Conservation (phyloP, 2,329 filamentous ascomycete species). For the Mycosphaerella sp. region DNA sequence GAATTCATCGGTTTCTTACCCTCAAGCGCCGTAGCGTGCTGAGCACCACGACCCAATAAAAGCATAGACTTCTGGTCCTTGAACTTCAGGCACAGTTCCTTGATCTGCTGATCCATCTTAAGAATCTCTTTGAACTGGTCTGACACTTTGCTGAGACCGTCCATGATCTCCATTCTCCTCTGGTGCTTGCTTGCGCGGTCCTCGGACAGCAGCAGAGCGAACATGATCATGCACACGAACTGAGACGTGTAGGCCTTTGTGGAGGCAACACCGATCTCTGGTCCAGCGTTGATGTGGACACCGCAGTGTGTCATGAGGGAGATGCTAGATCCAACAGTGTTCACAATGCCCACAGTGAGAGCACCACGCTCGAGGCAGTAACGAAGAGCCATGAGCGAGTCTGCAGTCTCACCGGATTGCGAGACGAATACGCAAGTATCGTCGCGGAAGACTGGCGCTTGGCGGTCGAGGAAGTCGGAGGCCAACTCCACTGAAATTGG, state of each 20-base stretch:
- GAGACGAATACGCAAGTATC: constrained; percentile 99
- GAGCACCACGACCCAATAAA: constrained; percentile 86
- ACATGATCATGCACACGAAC: constrained; percentile 99
- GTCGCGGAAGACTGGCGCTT: constrained; percentile 97
- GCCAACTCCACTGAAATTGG: constrained; percentile 95
- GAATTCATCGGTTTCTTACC: constrained; percentile 39
- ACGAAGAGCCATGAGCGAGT: constrained; percentile 91
- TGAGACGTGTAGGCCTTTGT: constrained; percentile 99
- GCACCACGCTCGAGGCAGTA: constrained; percentile 98
- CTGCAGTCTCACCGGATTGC: constrained; percentile 96
- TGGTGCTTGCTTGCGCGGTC: constrained; percentile 91
- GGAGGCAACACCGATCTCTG: constrained; percentile 96
- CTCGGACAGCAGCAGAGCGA: constrained; percentile 90
- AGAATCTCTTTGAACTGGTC: constrained; percentile 88
- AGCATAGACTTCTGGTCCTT: constrained; percentile 96
- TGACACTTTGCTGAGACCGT: constrained; percentile 80
- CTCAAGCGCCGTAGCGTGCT: constrained; percentile 95
- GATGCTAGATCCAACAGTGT: constrained; percentile 97
- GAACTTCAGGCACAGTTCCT: constrained; percentile 88
- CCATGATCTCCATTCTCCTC: constrained; percentile 92
- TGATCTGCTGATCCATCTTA: constrained; percentile 87
- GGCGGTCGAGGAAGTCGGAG: constrained; percentile 94
- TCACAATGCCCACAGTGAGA: constrained; percentile 95
- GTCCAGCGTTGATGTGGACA: constrained; percentile 98
- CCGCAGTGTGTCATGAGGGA: constrained; percentile 98